Percentiles rank a stretch among this genome's conserved stretches.
These are phyloP conservation scores for Trypanosoma scelopori DNA, from an alignment of 208 protist genomes.

Conservation along the genomic window DNA sequence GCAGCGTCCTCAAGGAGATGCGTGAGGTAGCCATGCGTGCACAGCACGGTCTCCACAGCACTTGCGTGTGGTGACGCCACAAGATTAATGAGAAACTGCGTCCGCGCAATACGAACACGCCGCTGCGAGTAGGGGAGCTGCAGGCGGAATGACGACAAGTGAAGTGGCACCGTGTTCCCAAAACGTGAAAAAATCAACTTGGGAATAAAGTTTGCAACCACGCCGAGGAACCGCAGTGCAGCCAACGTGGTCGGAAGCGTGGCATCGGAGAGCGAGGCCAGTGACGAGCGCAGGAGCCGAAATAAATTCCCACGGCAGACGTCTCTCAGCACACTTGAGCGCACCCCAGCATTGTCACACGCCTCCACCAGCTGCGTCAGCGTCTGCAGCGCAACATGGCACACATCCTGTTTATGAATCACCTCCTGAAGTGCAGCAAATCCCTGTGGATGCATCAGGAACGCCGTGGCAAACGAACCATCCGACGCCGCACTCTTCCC, in stretches of 20 bases:
- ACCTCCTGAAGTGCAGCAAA: slow-evolving; percentile 57
- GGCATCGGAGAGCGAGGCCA: slow-evolving; percentile 54
- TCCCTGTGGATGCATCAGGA: slow-evolving; percentile 63
- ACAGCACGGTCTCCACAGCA: slow-evolving; percentile 55
- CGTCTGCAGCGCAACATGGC: slow-evolving; percentile 42
- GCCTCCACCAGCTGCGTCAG: slow-evolving; percentile 46
- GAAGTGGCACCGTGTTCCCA: slow-evolving; percentile 62
- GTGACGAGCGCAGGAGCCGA: slow-evolving; percentile 40
- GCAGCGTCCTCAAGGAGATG: slow-evolving; percentile 83
- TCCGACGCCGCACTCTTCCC: slow-evolving; percentile 34
- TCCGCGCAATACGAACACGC: slow-evolving; percentile 60
- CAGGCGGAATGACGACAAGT: slow-evolving; percentile 64
- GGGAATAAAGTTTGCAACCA: slow-evolving; percentile 54
- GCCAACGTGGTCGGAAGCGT: slow-evolving; percentile 43
- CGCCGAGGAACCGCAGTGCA: slow-evolving; percentile 60
- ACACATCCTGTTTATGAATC: slow-evolving; percentile 36
- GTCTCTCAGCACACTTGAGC: slow-evolving; percentile 51
- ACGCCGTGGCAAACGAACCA: slow-evolving; percentile 43
- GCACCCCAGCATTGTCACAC: slow-evolving; percentile 30
- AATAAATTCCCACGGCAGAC: slow-evolving; percentile 66
- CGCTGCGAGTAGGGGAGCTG: slow-evolving; percentile 82
- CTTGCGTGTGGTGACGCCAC: slow-evolving; percentile 37
- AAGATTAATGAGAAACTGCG: slow-evolving; percentile 72
- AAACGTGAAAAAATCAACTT: slow-evolving; percentile 75
- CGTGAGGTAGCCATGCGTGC: slow-evolving; percentile 77